Evolutionary conservation across 1,284 basidiomycete species (phyloP), one percentile per base, ranked within the genome.

Genomic region (Singerocomus inundabilis): DNA sequence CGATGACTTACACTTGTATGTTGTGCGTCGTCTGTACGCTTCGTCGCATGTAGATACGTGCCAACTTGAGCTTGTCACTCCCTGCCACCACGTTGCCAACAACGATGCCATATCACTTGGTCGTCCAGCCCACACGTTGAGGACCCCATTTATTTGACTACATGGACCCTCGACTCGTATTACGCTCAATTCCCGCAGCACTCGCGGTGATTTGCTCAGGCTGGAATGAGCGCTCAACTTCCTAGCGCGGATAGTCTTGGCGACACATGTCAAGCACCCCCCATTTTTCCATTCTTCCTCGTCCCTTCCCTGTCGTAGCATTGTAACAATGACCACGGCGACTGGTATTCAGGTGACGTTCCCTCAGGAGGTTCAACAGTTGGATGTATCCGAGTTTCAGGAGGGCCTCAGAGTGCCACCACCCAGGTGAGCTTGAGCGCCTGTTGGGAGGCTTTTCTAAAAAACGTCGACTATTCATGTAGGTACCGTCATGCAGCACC

Each of bases 401-500:
- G 24, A 38, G 0, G 56, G 46, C 1, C 42, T 50, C 1, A 62
- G 35, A 18, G 61, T 57, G 1, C 62, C 62, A 24, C 41, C 51
- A 1, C 62, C 62, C 18, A 60, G 50, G 62, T 68, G 9, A 51
- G 18, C n/a, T 44, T 16, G 11, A 35, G 10, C 12, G 1, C n/a
- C n/a, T 31, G 28, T 36, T 35, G 30, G 15, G 13, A 21, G 18
- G 21, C 13, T 5, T 26, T 3, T 24, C 21, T 18, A 15, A 30
- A 26, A 12, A 29, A 11, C 32, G 15, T 13, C 36, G 11, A 52
- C 16, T 13, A n/a, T 37, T 6, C 31, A 5, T n/a, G 16, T 26
- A 66, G 64, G 49, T 68, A 70, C 38, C 67, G 68, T 6, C 69
- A 72, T 41, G 68, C 69, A n/a, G 54, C 60, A 6, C 70, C 68